Evolutionary conservation across 768 basidiomycete genomes (phyloP).

Genomic region (Pisolithus albus): DNA sequence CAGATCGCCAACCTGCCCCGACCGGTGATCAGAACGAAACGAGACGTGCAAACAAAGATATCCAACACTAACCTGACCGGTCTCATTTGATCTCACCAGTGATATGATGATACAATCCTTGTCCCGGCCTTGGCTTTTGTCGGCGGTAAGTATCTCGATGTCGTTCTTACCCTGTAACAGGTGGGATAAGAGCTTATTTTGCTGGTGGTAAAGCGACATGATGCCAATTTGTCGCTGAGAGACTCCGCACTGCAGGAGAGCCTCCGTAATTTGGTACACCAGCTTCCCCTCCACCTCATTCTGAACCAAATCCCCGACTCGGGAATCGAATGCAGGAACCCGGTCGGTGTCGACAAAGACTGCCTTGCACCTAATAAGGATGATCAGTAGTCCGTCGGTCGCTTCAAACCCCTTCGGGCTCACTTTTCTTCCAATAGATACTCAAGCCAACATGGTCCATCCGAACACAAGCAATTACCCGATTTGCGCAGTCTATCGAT

Average conservation of each 20-base stretch:
- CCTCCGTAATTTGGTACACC: conserved; percentile 60
- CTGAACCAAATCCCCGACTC: conserved; percentile 83
- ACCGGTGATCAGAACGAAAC: background rate
- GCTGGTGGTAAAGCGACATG: conserved; percentile 91
- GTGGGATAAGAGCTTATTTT: conserved; percentile 81
- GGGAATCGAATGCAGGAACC: conserved; percentile 72
- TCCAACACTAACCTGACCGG: conserved; percentile 52
- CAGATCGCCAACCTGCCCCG: conserved; percentile 75
- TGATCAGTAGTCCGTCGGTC: background rate
- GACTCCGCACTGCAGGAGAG: conserved; percentile 61
- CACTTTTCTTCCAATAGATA: conserved; percentile 59
- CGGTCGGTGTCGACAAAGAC: conserved; percentile 92
- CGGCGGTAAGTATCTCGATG: conserved; percentile 86
- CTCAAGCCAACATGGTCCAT: conserved; percentile 63
- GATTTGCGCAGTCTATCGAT: conserved; percentile 39
- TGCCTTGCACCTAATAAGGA: conserved; percentile 59
- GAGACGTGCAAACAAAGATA: background rate
- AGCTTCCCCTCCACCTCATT: conserved; percentile 75
- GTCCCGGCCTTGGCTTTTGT: conserved; percentile 90
- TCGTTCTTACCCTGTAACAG: conserved; percentile 47
- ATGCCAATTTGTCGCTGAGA: conserved; percentile 69
- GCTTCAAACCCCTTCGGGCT: conserved; percentile 9
- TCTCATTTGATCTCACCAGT: conserved; percentile 83
- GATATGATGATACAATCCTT: conserved; percentile 94
- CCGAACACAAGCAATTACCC: conserved; percentile 24